A percentile compares a stretch with the other conserved stretches of the same genome.
Conservation (phyloP, 2,329 filamentous ascomycete genomes). For the Hypomyces rosellus region DNA sequence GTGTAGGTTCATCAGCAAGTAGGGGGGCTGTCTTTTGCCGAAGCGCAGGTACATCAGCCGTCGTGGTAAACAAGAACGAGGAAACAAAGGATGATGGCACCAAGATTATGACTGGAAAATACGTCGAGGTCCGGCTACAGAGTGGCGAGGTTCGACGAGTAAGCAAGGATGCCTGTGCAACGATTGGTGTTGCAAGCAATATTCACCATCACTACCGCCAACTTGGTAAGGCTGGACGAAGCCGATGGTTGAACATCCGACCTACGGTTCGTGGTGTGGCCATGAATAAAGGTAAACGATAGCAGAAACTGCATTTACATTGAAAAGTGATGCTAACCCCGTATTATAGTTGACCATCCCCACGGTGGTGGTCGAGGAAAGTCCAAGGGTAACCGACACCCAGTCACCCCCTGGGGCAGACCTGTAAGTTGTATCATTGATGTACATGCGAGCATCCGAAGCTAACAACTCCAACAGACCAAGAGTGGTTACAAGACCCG, state of each 20-base stretch:
- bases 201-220: conserved; percentile 83
- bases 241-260: conserved; percentile 86
- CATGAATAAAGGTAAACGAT: conserved; percentile 79
- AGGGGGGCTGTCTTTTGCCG: conserved; percentile 85
- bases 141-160: conserved; percentile 90
- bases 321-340: conserved; percentile 4
- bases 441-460: neutral
- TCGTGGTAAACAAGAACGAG: conserved; percentile 84
- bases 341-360: conserved; percentile 70
- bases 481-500: conserved; percentile 91
- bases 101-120: conserved; percentile 62
- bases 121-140: conserved; percentile 79
- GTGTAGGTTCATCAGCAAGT: conserved; percentile 70
- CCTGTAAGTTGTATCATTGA: conserved; percentile 58
- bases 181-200: conserved; percentile 92
- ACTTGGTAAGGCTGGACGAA: conserved; percentile 90
- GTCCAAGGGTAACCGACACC: conserved; percentile 95
- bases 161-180: conserved; percentile 87
- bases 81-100: conserved; percentile 55
- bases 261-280: conserved; percentile 95
- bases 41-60: conserved; percentile 87
- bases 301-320: neutral
- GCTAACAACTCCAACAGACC: conserved; percentile 39
- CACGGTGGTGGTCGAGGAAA: conserved; percentile 99
- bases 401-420: conserved; percentile 92